Conservation (phyloP, 2,329 filamentous ascomycete genomes). For the Alternaria metachromatica region DNA sequence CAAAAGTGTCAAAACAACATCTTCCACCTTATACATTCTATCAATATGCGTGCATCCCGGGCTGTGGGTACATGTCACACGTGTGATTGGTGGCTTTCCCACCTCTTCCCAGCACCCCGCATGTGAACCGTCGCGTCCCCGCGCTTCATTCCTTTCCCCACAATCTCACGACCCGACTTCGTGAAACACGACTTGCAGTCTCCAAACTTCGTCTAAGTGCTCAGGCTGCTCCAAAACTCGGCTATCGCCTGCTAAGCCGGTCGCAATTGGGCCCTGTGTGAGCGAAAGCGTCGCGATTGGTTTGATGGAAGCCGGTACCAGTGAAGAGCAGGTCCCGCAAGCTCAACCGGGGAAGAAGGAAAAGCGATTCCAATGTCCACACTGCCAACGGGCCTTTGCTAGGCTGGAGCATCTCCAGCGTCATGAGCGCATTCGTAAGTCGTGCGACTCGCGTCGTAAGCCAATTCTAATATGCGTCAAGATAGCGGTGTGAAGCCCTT, state of each 20-base stretch:
- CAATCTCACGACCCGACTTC: slow-evolving; percentile 22
- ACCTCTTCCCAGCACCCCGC: slow-evolving; percentile 24
- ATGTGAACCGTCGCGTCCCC: slow-evolving; percentile 16
- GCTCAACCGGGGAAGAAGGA: slow-evolving; percentile 40
- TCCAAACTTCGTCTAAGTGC: slow-evolving; percentile 14
- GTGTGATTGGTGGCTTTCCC: slow-evolving; percentile 10
- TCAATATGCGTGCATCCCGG: slow-evolving; percentile 1
- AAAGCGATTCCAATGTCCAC: slow-evolving; percentile 44
- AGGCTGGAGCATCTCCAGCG: slow-evolving; percentile 51
- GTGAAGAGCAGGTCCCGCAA: slow-evolving; percentile 20
- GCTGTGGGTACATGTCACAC: not conserved
- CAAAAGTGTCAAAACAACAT: not conserved
- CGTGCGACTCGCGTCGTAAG: not conserved
- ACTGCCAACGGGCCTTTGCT: slow-evolving; percentile 45
- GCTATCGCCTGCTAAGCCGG: not conserved
- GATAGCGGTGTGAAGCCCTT: slow-evolving; percentile 53
- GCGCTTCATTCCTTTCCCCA: slow-evolving; percentile 28
- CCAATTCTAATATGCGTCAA: slow-evolving; percentile 20
- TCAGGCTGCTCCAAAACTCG: slow-evolving; percentile 6
- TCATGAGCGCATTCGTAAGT: slow-evolving; percentile 50
- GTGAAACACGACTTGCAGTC: slow-evolving; percentile 6
- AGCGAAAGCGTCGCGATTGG: slow-evolving; percentile 2
- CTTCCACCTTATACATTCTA: not conserved
- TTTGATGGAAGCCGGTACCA: slow-evolving; percentile 30
- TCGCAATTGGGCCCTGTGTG: slow-evolving; percentile 3